Evolutionary conservation across 1,284 basidiomycete genomes (phyloP), one percentile per base, ranked within the genome.

Genomic region (Trichosporon sp.): DNA sequence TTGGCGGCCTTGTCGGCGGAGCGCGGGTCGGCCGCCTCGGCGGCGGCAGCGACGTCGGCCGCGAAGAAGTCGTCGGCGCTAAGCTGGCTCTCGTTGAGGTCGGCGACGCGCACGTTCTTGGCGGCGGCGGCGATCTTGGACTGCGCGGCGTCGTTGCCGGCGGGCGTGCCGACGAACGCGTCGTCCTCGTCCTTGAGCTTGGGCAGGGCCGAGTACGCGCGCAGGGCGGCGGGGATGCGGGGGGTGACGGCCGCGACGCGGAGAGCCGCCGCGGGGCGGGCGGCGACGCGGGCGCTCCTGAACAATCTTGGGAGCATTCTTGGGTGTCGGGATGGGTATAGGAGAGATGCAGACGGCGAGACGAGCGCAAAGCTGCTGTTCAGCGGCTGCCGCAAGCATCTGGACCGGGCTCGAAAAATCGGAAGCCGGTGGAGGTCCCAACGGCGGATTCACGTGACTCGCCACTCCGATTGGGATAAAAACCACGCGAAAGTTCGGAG

Each of bases 121-220:
- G 34, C 35, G 11, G 35, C 34, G 18, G 32, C 62, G 34, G 62
- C 35, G 47, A 53, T 32, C 58, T 68, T 60, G 38, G 27, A 21
- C n/a, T 53, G 47, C 23, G 44, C 29, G 21, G 65, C 44, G 18
- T 27, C 21, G 27, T 34, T n/a, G 58, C 34, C 12, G 27, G 32
- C 66, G 15, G 67, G 38, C 13, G 31, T 53, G 32, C 53, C 47
- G 27, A 32, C 32, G 44, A 68, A 66, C 23, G 68, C 66, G 13
- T 70, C 71, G 42, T 72, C 68, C 12, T 32, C 63, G 34, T 68
- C 68, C 68, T 72, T 70, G 64, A 70, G 65, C 68, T 72, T 72
- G 62, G 71, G 34, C 2, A 65, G 65, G 2, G 71, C 71, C 5
- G 71, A 70, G 68, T 72, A 72, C 12, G 68, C 64, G 21, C 71